Conservation (phyloP, 805 yeast genomes). For the Candida germanica region DNA sequence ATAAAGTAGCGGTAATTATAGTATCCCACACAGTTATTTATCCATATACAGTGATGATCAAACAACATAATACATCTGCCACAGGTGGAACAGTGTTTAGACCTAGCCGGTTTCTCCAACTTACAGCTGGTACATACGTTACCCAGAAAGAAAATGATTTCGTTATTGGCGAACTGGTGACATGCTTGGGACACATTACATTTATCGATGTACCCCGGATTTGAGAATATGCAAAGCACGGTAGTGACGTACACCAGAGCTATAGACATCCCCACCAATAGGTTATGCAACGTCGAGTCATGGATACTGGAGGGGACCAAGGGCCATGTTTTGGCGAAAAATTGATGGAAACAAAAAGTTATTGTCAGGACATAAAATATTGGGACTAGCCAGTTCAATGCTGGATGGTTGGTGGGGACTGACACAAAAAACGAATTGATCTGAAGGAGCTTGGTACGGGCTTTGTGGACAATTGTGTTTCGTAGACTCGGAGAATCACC, state of each 20-base stretch:
- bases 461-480: conserved; percentile 30
- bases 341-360: conserved; percentile 28
- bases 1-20: conserved; percentile 63
- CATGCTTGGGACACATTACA: conserved; percentile 11
- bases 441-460: conserved; percentile 10
- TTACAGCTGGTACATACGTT: conserved; percentile 48
- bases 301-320: conserved; percentile 12
- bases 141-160: conserved; percentile 49
- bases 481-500: conserved; percentile 47
- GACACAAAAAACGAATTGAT: neutral
- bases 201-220: conserved; percentile 40
- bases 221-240: conserved; percentile 33
- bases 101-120: conserved; percentile 51
- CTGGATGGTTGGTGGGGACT: conserved; percentile 2
- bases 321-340: conserved; percentile 27
- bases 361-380: conserved; percentile 36
- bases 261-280: conserved; percentile 30
- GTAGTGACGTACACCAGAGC: conserved; percentile 32
- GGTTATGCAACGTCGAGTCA: conserved; percentile 11
- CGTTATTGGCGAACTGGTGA: conserved; percentile 40
- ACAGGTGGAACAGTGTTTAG: conserved; percentile 67
- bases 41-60: conserved; percentile 66
- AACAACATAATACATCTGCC: conserved; percentile 44
- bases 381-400: conserved; percentile 45
- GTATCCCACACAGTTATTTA: conserved; percentile 72